Evolutionary conservation across 148 eudicot species (phyloP).

Genomic region (Heliosperma pusillum): DNA sequence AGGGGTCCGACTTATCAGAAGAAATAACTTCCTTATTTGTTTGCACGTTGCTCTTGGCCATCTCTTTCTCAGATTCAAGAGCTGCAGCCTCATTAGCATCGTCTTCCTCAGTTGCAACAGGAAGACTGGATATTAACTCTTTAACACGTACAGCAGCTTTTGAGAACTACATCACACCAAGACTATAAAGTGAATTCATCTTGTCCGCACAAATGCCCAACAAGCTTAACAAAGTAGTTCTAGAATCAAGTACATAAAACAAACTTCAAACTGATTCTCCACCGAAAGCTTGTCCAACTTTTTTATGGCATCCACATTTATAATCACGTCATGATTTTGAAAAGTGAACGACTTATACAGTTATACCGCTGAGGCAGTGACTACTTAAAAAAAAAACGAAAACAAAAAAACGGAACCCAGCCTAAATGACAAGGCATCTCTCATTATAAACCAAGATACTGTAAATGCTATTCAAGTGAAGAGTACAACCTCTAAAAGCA

Average conservation of each 20-base stretch:
- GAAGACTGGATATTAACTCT: constrained; percentile 67
- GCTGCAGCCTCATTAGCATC: constrained; percentile 83
- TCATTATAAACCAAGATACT: background rate
- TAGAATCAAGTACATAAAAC: background rate
- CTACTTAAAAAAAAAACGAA: background rate
- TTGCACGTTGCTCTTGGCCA: constrained; percentile 26
- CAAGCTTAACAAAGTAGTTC: constrained; percentile 1
- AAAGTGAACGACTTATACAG: background rate
- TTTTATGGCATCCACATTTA: background rate
- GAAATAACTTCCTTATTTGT: constrained; percentile 30
- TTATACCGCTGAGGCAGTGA: background rate
- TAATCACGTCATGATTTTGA: too few species aligned
- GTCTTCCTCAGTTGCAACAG: constrained; percentile 71
- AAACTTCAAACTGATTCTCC: background rate
- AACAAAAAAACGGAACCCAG: background rate
- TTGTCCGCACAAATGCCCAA: background rate
- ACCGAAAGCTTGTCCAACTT: background rate
- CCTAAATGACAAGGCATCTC: background rate
- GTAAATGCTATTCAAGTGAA: background rate
- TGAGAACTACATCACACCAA: constrained; percentile 60
- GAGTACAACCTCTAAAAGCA: background rate
- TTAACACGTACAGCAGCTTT: constrained; percentile 72
- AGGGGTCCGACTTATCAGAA: constrained; percentile 63
- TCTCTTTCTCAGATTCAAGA: constrained; percentile 41
- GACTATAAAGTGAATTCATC: background rate